These are phyloP conservation scores for Echium plantagineum DNA, from an alignment of 257 asterid genomes.

Conservation along the genomic window DNA sequence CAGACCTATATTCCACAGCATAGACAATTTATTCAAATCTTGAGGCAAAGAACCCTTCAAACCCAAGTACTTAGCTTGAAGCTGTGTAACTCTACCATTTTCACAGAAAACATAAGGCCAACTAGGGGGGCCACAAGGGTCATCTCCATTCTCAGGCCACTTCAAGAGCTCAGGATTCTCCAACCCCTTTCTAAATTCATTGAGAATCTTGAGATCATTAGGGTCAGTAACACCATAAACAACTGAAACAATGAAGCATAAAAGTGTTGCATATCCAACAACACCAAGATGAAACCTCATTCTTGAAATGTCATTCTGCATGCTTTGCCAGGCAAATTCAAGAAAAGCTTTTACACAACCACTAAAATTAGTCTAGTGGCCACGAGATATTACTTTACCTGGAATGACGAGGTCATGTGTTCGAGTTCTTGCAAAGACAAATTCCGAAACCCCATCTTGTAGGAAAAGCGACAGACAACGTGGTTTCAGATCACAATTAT, in stretches of 20 bases:
- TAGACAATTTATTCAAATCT: conserved; percentile 49
- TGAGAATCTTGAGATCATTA: conserved; percentile 44
- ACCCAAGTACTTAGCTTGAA: conserved; percentile 74
- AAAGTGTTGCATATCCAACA: conserved; percentile 9
- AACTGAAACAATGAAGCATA: conserved; percentile 22
- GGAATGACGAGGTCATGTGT: no score
- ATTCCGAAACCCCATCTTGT: no score
- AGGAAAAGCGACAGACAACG: no score
- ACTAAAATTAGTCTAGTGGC: no score
- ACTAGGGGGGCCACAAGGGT: conserved; percentile 77
- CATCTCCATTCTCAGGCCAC: conserved; percentile 58
- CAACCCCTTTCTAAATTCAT: conserved; percentile 46
- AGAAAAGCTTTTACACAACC: no score
- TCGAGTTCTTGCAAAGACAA: no score
- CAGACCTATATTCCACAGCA: conserved; percentile 49
- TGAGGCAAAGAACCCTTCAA: conserved; percentile 62
- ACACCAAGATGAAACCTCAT: not conserved
- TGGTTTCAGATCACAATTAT: no score
- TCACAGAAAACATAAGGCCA: conserved; percentile 65
- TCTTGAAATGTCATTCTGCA: no score
- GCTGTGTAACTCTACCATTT: conserved; percentile 51
- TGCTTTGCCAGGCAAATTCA: no score
- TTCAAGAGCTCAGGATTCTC: conserved; percentile 58
- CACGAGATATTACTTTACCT: no score
- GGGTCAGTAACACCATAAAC: conserved; percentile 48